These are phyloP conservation scores for Glycine soja DNA, from an alignment of 306 rosid genomes.

Conservation along the genomic window DNA sequence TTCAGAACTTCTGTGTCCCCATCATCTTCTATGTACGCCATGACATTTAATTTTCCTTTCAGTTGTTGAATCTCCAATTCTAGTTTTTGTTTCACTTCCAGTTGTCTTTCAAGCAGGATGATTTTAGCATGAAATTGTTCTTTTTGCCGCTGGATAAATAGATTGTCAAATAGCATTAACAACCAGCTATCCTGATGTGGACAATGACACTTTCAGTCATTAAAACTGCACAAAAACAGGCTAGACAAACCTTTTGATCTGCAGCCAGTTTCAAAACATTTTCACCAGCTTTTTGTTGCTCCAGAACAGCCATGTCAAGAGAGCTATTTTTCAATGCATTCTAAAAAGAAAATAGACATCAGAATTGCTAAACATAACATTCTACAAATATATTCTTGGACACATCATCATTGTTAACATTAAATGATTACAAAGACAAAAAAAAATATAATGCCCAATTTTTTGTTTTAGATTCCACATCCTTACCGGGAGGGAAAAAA, in stretches of 20 bases:
- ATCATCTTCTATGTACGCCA: constrained; percentile 82
- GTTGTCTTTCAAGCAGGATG: constrained; percentile 74
- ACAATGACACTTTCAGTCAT: constrained; percentile 40
- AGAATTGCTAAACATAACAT: constrained; percentile 42
- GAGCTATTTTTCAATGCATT: constrained; percentile 69
- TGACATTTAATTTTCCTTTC: constrained; percentile 78
- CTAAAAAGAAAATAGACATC: constrained; percentile 55
- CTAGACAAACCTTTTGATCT: constrained; percentile 88
- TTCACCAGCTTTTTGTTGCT: constrained; percentile 80
- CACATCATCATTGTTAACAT: background rate
- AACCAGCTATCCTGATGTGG: constrained; percentile 42
- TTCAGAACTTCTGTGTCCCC: constrained; percentile 81
- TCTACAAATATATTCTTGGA: constrained; percentile 32
- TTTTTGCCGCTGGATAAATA: constrained; percentile 80
- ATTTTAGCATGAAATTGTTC: constrained; percentile 84
- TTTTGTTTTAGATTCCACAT: constrained; percentile 20
- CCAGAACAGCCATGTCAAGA: constrained; percentile 85
- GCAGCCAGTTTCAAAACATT: constrained; percentile 85
- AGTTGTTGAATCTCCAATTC: constrained; percentile 92
- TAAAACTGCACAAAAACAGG: constrained; percentile 39
- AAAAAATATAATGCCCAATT: constrained; percentile 38
- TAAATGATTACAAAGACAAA: constrained; percentile 17
- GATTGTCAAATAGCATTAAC: constrained; percentile 45
- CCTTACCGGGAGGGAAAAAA: constrained; percentile 3
- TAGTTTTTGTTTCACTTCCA: constrained; percentile 83